Conservation (phyloP, 2,329 filamentous ascomycete species). For the Aspergillus chevalieri region DNA sequence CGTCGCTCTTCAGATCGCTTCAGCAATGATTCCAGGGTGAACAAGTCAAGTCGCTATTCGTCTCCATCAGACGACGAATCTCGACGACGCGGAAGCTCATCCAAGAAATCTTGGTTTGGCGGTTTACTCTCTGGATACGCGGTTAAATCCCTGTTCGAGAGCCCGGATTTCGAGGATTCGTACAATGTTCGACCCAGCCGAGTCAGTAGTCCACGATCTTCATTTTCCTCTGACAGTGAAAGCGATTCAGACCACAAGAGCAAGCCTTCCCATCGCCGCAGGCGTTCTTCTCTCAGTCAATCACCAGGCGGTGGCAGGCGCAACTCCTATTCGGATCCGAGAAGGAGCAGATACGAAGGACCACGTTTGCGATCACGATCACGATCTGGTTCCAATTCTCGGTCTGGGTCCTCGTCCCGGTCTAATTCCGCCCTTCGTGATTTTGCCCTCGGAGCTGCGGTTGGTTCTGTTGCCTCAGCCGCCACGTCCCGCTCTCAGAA, state of each 20-base stretch:
- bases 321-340: conserved; percentile 23
- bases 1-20: conserved; percentile 44
- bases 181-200: conserved; percentile 54
- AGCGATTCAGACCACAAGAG: conserved; percentile 31
- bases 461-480: conserved; percentile 23
- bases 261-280: conserved; percentile 38
- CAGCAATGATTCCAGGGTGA: conserved; percentile 43
- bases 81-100: conserved; percentile 37
- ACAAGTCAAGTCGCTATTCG: conserved; percentile 55
- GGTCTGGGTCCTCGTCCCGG: conserved; percentile 36
- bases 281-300: conserved; percentile 23
- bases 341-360: conserved; percentile 13
- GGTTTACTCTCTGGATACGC: conserved; percentile 52
- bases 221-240: conserved; percentile 22
- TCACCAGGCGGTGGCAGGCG: conserved; percentile 31
- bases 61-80: conserved; percentile 45
- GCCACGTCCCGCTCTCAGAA: conserved; percentile 18
- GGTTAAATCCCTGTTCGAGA: conserved; percentile 49
- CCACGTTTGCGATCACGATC: conserved; percentile 29
- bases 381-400: conserved; percentile 23
- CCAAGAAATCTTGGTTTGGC: conserved; percentile 46
- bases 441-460: conserved; percentile 33
- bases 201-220: conserved; percentile 22
- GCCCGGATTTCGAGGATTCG: conserved; percentile 54
- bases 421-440: conserved; percentile 26